Conservation (phyloP, 2,329 filamentous ascomycete genomes). For the Cryphonectria nitschkei region DNA sequence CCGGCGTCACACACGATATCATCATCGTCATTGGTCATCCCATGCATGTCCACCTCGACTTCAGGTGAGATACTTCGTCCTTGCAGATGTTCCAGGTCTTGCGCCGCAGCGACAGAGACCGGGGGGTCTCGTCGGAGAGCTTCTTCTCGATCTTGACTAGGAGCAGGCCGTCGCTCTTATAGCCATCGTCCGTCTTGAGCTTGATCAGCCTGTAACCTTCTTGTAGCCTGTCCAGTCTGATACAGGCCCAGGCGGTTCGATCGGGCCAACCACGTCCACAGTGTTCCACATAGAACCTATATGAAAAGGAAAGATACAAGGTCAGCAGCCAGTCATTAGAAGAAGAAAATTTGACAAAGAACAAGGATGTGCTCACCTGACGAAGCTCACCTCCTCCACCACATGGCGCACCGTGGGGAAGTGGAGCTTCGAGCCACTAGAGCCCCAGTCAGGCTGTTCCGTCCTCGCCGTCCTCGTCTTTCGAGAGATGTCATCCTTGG, state of each 20-base stretch:
- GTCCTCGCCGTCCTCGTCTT: constrained; percentile 59
- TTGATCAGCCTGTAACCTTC: constrained; percentile 58
- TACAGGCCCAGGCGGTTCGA: constrained; percentile 59
- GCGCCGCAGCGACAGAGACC: constrained; percentile 14
- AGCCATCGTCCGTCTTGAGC: constrained; percentile 50
- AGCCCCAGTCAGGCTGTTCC: constrained; percentile 66
- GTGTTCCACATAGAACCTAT: constrained; percentile 59
- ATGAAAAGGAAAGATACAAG: not conserved
- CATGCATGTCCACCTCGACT: constrained; percentile 23
- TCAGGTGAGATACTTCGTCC: constrained; percentile 22
- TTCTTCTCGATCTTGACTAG: constrained; percentile 57
- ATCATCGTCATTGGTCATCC: not conserved
- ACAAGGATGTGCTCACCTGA: constrained; percentile 55
- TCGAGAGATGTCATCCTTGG: constrained; percentile 29
- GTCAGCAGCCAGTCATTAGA: not conserved
- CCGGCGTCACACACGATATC: not conserved
- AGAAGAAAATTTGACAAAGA: not conserved
- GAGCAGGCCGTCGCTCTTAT: constrained; percentile 49
- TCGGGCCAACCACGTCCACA: constrained; percentile 43
- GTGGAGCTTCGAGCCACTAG: constrained; percentile 51
- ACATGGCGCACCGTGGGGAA: constrained; percentile 64
- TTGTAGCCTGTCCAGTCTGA: constrained; percentile 60
- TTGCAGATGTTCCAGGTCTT: constrained; percentile 26
- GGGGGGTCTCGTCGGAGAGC: constrained; percentile 31
- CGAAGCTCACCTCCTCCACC: constrained; percentile 71